phyloP scores from a whole-genome alignment of 208 protist species.

The Acanthamoeba healyi region DNA sequence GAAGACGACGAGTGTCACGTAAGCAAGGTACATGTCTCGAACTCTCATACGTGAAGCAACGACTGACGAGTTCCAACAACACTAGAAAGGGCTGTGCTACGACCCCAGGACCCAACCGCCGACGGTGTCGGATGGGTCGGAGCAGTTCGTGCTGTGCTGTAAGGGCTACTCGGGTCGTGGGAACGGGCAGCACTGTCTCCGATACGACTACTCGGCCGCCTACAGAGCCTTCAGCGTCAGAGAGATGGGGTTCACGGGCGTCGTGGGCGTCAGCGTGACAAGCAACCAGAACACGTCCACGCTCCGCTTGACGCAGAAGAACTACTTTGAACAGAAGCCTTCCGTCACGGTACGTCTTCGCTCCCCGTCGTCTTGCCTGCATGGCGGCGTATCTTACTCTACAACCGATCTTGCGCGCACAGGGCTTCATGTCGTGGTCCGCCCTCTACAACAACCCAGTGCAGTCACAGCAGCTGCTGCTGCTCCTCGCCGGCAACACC shows the following conservation, averaged over 20 bases:
- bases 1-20: constrained; percentile 20
- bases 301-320: neutral
- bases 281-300: neutral
- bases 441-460: neutral
- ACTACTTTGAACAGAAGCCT: neutral
- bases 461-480: neutral
- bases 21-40: too few species aligned
- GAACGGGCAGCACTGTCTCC: constrained; percentile 18
- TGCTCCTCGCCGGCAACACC: neutral
- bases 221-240: neutral
- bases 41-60: too few species aligned
- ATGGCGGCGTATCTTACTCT: too few species aligned
- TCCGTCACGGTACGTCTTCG: neutral
- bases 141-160: constrained; percentile 1
- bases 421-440: neutral
- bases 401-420: too few species aligned
- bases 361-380: neutral
- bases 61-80: too few species aligned
- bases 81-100: neutral
- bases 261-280: neutral
- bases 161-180: neutral
- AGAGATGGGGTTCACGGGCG: neutral
- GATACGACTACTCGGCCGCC: neutral
- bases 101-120: neutral
- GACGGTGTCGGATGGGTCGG: neutral